Percentiles rank a stretch among this genome's conserved stretches.
Conservation (phyloP, 2,329 filamentous ascomycete species). For the Emmonsia crescens region DNA sequence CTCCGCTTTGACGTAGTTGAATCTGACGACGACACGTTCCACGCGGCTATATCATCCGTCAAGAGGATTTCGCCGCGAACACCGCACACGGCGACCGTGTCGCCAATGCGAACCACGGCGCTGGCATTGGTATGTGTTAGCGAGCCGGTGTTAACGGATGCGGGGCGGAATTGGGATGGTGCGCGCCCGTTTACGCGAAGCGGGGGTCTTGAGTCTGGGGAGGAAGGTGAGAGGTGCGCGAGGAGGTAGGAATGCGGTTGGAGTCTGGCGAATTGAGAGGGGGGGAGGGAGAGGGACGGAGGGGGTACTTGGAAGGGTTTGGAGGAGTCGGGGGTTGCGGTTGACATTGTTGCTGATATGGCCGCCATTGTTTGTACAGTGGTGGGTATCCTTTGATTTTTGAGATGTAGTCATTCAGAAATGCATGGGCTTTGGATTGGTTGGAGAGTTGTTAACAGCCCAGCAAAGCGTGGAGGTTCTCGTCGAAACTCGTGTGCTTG, state of each 20-base stretch:
- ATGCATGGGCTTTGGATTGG: background rate
- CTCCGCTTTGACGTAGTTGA: slow-evolving; percentile 24
- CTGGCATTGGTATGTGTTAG: slow-evolving; percentile 84
- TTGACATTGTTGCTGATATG: background rate
- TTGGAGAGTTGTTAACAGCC: background rate
- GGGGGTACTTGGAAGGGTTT: slow-evolving; percentile 11
- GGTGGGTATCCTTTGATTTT: background rate
- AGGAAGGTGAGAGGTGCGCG: slow-evolving; percentile 62
- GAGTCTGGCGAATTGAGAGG: slow-evolving; percentile 69
- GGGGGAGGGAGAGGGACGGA: slow-evolving; percentile 47
- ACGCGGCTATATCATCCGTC: slow-evolving; percentile 58
- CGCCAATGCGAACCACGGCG: slow-evolving; percentile 74
- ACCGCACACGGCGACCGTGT: slow-evolving; percentile 91
- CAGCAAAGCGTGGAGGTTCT: background rate
- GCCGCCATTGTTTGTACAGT: background rate
- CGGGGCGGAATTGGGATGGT: slow-evolving; percentile 56
- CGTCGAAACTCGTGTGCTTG: background rate
- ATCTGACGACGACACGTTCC: slow-evolving; percentile 29
- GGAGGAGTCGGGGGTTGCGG: background rate
- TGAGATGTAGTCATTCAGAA: no score
- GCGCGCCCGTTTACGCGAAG: slow-evolving; percentile 72
- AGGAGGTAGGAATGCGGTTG: slow-evolving; percentile 83
- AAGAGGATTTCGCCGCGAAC: slow-evolving; percentile 76
- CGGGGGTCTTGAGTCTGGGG: slow-evolving; percentile 41
- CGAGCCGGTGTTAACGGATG: slow-evolving; percentile 71